A percentile compares a stretch with the other conserved stretches of the same genome.
These are phyloP conservation scores for Paulownia fortunei DNA, from an alignment of 257 asterid genomes.

Conservation along the genomic window DNA sequence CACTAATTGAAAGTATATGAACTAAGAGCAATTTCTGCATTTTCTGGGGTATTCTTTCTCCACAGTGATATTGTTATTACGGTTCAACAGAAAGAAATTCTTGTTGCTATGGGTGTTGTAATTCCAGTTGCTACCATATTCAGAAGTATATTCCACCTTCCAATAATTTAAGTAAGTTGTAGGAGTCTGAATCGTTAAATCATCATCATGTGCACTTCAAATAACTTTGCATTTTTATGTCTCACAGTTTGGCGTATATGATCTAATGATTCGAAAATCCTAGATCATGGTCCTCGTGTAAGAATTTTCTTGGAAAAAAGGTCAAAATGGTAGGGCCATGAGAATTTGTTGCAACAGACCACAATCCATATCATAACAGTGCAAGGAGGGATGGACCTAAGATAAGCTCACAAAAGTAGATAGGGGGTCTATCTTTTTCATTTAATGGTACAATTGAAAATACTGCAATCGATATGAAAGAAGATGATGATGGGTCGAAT, in stretches of 20 bases:
- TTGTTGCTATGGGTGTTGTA: neutral
- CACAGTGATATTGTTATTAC: neutral
- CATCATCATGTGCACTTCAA: no score
- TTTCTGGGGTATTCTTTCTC: slow-evolving; percentile 1
- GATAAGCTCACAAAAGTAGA: slow-evolving; percentile 36
- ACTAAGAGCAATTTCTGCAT: neutral
- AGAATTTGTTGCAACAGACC: neutral
- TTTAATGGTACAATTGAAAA: no score
- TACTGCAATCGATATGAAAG: no score
- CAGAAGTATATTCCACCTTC: neutral
- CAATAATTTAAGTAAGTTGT: neutral
- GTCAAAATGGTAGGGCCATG: slow-evolving; percentile 15
- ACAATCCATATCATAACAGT: neutral
- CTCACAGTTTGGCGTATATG: no score
- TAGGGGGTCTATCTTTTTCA: neutral
- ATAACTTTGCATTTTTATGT: no score
- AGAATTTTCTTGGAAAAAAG: neutral
- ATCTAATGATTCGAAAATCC: neutral
- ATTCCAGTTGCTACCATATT: no score
- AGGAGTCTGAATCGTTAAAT: no score
- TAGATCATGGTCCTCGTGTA: neutral
- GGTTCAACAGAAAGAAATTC: neutral
- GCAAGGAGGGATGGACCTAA: slow-evolving; percentile 14
- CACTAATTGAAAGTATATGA: slow-evolving; percentile 15
- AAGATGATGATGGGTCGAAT: slow-evolving; percentile 20